phyloP scores from a whole-genome alignment of 768 basidiomycete genomes.

The Pseudohyphozyma bogoriensis region DNA sequence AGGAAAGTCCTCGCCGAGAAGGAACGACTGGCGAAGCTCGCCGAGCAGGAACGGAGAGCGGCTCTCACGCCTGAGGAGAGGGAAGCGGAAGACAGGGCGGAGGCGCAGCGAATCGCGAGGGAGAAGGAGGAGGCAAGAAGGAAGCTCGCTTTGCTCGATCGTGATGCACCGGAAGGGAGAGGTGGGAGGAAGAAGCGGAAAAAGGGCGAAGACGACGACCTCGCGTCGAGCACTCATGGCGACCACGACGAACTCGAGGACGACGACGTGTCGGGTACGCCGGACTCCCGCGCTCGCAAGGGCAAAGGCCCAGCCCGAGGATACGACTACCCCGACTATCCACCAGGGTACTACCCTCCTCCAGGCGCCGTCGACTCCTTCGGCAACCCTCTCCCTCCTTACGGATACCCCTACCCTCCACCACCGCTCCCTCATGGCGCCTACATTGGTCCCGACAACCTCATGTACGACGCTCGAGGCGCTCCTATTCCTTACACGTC shows the following conservation, averaged over 20 bases:
- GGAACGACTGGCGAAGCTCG: constrained; percentile 18
- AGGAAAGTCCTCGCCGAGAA: constrained; percentile 17
- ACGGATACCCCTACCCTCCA: constrained; percentile 38
- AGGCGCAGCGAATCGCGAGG: constrained; percentile 4
- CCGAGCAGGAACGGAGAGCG: constrained; percentile 17
- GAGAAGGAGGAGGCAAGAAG: constrained; percentile 11
- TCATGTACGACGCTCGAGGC: constrained; percentile 9
- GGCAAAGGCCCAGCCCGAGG: constrained; percentile 35
- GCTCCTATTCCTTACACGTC: not conserved
- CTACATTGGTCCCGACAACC: constrained; percentile 7
- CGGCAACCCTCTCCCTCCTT: constrained; percentile 47
- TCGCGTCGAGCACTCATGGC: constrained; percentile 1
- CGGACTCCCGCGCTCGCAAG: constrained; percentile 15
- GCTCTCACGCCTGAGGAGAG: constrained; percentile 22
- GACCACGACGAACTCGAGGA: constrained; percentile 19
- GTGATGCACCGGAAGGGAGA: constrained; percentile 1
- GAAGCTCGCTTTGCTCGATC: too few relatives aligned
- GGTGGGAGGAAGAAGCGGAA: constrained; percentile 22
- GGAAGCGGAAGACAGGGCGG: constrained; percentile 17
- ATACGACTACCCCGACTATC: constrained; percentile 27
- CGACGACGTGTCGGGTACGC: constrained; percentile 13
- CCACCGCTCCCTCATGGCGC: constrained; percentile 26
- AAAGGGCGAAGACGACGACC: not conserved
- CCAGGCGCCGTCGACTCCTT: constrained; percentile 50
- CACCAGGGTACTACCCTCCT: constrained; percentile 33